A percentile compares a stretch with the other conserved stretches of the same genome.
phyloP scores from a whole-genome alignment of 306 rosid genomes.

The Amphicarpaea edgeworthii region DNA sequence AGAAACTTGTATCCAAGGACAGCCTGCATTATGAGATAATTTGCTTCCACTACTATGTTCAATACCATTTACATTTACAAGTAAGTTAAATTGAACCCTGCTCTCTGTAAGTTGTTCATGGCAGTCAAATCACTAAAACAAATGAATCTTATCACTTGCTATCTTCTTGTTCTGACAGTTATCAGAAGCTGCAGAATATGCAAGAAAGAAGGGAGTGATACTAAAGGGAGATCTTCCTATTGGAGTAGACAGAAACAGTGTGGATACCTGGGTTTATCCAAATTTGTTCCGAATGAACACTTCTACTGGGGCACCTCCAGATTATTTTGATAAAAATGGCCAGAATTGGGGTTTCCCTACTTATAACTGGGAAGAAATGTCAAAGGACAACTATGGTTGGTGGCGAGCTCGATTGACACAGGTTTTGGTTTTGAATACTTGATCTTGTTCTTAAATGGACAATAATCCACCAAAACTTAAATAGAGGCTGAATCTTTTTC shows the following conservation, averaged over 20 bases:
- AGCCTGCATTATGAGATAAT: conserved; percentile 77
- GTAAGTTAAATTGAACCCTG: conserved; percentile 56
- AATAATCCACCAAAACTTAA: conserved; percentile 32
- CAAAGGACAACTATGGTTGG: conserved; percentile 94
- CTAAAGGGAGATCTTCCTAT: conserved; percentile 98
- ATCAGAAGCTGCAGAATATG: conserved; percentile 87
- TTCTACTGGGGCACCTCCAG: conserved; percentile 98
- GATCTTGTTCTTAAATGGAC: conserved; percentile 10
- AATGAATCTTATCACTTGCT: conserved; percentile 45
- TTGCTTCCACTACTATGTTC: conserved; percentile 91
- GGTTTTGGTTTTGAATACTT: conserved; percentile 60
- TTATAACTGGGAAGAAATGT: conserved; percentile 99
- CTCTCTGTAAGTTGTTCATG: conserved; percentile 27
- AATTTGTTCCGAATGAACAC: conserved; percentile 94
- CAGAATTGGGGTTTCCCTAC: conserved; percentile 99
- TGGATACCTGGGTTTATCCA: conserved; percentile 97
- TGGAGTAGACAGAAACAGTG: conserved; percentile 95
- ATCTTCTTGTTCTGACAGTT: conserved; percentile 58
- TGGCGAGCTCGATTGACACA: conserved; percentile 94
- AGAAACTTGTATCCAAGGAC: conserved; percentile 85
- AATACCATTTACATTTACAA: conserved; percentile 89
- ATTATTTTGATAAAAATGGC: conserved; percentile 97
- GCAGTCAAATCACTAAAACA: conserved; percentile 22
- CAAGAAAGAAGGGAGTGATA: conserved; percentile 85
- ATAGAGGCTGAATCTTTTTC: conserved; percentile 34